Base-by-base conservation (phyloP, 345 rosid species). In the Zanthoxylum bungeanum region DNA sequence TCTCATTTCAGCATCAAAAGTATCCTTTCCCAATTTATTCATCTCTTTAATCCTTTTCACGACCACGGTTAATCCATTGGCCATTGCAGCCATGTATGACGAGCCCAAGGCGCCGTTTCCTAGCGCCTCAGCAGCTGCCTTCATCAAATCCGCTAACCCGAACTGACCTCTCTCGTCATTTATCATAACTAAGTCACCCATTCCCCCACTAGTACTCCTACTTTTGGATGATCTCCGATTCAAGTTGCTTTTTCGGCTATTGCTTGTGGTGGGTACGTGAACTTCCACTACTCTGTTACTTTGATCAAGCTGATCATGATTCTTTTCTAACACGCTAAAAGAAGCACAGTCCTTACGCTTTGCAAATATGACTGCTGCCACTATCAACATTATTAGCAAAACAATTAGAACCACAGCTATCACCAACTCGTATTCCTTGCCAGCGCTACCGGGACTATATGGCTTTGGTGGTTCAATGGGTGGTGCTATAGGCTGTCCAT, bases 81-180 rank as follows among this genome's bases (percentile, higher is more conserved):
- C 28, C 95, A 94, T 79, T n/a, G 75, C 81, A 0, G 98, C 98
- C 83, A 89, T 93, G 24, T 93, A 93, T 4, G 97, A 89, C 47
- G 98, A 93, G 46, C 98, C 97, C 60, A 93, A 71, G 9, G 92
- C 87, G 31, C 98, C 94, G 44, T 85, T 93, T 24, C 97, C 98
- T 2, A 93, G 74, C 68, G 88, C 95, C 76, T 91, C 97, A 0
- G 98, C 98, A 0, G 95, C 87, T 0, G n/a, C n/a, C n/a, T n/a
- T n/a, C n/a, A n/a, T n/a, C n/a, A n/a, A n/a, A n/a, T n/a, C n/a
- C n/a, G n/a, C n/a, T n/a, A n/a, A n/a, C n/a, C n/a, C n/a, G n/a
- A n/a, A n/a, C n/a, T n/a, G n/a, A n/a, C n/a, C n/a, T 76, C 77
- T 93, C 7, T 91, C 96, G 7, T 64, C 81, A 31, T 88, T 88